Evolutionary conservation across 345 rosid genomes (phyloP), one percentile per base, ranked within the genome.

Genomic region (Leavenworthia alabamica): DNA sequence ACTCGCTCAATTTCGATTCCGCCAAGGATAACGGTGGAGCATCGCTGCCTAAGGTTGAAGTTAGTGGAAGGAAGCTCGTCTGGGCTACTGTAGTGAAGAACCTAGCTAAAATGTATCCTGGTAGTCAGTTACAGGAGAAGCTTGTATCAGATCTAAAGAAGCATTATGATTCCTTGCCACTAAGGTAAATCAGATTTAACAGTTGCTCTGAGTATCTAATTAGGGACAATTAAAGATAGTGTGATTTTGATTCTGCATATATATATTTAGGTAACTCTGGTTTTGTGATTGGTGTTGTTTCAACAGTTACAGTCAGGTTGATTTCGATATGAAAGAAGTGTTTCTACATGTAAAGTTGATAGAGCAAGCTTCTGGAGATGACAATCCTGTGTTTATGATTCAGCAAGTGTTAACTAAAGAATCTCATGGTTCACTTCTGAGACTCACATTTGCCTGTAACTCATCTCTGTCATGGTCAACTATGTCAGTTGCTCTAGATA

Each of bases 151-250:
- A 82, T 77, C 86, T 92, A 28, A 77, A 88, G 74, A 92, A 86
- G 83, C 98, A 89, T 79, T 89, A 83, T 54, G 98, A 92, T 80
- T 89, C 98, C 53, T 80, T 86, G 82, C 97, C 97, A 6, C 83
- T 86, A 71, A 92, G 98, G 96, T 91, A 60, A 24, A 36, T 31
- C 51, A n/a, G 27, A 39, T 62, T 42, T 27, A 11, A 3, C 39
- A 43, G 27, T 53, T 22, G 9, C 13, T 4, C 8, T 42, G 10
- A 42, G 5, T 65, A 58, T 59, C 58, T 48, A 39, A 29, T 58
- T 48, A 14, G 15, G 65, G 72, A 58, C 4, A 20, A 33, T 41
- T 52, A 4, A 8, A 64, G 23, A 50, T 16, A 62, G 8, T 48
- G 60, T 29, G 51, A 53, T 14, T 31, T 51, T 43, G 71, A 54